Conservation (phyloP, 139 green algal species). For the Coccomyxa sp. region DNA sequence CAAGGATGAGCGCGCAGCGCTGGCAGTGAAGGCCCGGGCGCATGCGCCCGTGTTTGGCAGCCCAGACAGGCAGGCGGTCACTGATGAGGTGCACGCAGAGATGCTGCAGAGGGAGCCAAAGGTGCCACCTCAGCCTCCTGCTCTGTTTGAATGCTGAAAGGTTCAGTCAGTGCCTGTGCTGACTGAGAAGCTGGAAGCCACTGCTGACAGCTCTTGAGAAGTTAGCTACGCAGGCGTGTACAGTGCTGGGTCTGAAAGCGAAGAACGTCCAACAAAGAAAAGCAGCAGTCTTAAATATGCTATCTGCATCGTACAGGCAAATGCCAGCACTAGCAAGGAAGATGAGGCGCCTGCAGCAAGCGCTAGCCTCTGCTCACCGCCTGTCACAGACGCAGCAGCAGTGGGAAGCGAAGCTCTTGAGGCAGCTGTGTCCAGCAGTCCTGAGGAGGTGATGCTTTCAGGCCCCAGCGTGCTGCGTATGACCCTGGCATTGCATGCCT, state of each 20-base stretch:
- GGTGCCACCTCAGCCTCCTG: background rate
- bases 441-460: too few relatives aligned
- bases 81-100: constrained; percentile 59
- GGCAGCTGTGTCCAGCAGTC: too few relatives aligned
- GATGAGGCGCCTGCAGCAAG: too few relatives aligned
- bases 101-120: constrained; percentile 61
- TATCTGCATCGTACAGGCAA: too few relatives aligned
- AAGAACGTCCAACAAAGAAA: too few relatives aligned
- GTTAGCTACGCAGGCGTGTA: background rate
- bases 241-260: background rate
- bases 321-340: too few relatives aligned
- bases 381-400: too few relatives aligned
- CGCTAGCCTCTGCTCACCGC: too few relatives aligned
- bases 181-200: background rate
- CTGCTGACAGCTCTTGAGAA: background rate
- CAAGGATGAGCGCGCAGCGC: constrained; percentile 63
- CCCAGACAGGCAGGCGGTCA: constrained; percentile 68
- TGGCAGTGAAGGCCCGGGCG: constrained; percentile 61
- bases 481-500: too few relatives aligned
- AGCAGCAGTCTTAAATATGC: too few relatives aligned
- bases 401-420: too few relatives aligned
- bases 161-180: background rate
- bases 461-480: too few relatives aligned
- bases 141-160: background rate
- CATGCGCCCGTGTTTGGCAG: constrained; percentile 61